Evolutionary conservation across 2,329 filamentous ascomycete genomes (phyloP).

Genomic region (Aciculosporium take): DNA sequence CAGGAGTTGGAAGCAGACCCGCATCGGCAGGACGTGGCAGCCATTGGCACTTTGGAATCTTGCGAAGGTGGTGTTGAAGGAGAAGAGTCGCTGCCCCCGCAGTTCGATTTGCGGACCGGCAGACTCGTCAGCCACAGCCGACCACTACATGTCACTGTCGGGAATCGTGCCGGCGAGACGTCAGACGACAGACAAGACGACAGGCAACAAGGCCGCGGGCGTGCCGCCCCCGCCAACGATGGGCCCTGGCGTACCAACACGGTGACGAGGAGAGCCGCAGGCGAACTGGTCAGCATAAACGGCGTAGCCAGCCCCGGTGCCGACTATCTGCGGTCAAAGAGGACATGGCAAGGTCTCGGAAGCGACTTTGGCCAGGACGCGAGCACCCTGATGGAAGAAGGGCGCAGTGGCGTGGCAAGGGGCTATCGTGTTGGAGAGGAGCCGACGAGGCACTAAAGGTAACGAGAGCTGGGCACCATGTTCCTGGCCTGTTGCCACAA

Average conservation of each 20-base stretch:
- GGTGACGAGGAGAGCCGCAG: constrained; percentile 44
- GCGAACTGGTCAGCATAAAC: constrained; percentile 68
- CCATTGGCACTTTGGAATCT: constrained; percentile 2
- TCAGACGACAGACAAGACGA: constrained; percentile 9
- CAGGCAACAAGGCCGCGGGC: no score
- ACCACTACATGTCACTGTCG: constrained; percentile 46
- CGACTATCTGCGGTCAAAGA: constrained; percentile 65
- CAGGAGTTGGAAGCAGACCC: constrained; percentile 14
- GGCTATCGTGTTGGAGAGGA: constrained; percentile 68
- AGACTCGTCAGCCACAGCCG: constrained; percentile 65
- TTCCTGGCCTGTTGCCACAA: no score
- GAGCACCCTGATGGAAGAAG: constrained; percentile 67
- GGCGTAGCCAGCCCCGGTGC: constrained; percentile 84
- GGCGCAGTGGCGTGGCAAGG: constrained; percentile 72
- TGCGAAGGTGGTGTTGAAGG: constrained; percentile 34
- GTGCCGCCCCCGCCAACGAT: neutral
- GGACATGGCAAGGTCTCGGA: constrained; percentile 85
- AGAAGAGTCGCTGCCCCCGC: constrained; percentile 65
- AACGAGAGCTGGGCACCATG: no score
- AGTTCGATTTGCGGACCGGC: constrained; percentile 85
- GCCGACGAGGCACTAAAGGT: constrained; percentile 20
- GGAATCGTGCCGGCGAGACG: constrained; percentile 9
- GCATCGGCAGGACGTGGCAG: neutral
- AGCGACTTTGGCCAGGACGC: constrained; percentile 58
- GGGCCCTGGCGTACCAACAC: constrained; percentile 9